A percentile compares a stretch with the other conserved stretches of the same genome.
phyloP scores from a whole-genome alignment of 2,329 filamentous ascomycete genomes.

The Fusarium stilboides region DNA sequence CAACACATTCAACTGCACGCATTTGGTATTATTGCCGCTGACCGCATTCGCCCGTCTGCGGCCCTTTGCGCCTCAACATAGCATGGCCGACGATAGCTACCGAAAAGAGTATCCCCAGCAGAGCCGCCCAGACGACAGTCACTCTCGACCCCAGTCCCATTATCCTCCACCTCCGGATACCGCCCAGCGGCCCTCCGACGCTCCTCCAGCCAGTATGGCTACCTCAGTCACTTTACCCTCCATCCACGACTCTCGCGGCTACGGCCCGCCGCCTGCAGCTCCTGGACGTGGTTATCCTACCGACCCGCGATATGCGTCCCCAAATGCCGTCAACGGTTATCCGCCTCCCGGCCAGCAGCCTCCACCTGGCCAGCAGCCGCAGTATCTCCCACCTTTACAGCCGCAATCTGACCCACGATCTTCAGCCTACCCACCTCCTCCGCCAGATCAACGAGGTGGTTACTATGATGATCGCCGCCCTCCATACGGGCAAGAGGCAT shows the following conservation, averaged over 20 bases:
- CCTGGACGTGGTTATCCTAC: constrained; percentile 54
- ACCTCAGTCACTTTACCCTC: constrained; percentile 64
- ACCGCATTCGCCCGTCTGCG: constrained; percentile 47
- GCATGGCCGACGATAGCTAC: constrained; percentile 59
- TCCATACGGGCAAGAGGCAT: constrained; percentile 55
- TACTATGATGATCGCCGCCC: constrained; percentile 57
- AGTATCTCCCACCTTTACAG: constrained; percentile 59
- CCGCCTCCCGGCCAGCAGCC: constrained; percentile 55
- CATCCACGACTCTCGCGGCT: constrained; percentile 63
- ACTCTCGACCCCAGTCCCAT: constrained; percentile 60
- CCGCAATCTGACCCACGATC: constrained; percentile 54
- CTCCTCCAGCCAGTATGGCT: constrained; percentile 58
- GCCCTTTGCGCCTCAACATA: constrained; percentile 51
- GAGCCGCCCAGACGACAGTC: constrained; percentile 57
- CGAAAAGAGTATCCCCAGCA: constrained; percentile 57
- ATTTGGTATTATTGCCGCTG: constrained; percentile 36
- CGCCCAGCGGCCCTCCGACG: constrained; percentile 53
- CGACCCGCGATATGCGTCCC: constrained; percentile 61
- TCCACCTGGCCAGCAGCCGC: constrained; percentile 48
- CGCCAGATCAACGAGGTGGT: constrained; percentile 58
- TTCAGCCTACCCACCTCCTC: constrained; percentile 56
- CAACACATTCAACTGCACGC: constrained; percentile 20
- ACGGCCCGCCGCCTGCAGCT: constrained; percentile 52
- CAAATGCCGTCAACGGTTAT: constrained; percentile 64
- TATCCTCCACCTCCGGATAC: constrained; percentile 60